These are phyloP conservation scores for Picochlorum sp. DNA, from an alignment of 139 green algal genomes.

Conservation along the genomic window DNA sequence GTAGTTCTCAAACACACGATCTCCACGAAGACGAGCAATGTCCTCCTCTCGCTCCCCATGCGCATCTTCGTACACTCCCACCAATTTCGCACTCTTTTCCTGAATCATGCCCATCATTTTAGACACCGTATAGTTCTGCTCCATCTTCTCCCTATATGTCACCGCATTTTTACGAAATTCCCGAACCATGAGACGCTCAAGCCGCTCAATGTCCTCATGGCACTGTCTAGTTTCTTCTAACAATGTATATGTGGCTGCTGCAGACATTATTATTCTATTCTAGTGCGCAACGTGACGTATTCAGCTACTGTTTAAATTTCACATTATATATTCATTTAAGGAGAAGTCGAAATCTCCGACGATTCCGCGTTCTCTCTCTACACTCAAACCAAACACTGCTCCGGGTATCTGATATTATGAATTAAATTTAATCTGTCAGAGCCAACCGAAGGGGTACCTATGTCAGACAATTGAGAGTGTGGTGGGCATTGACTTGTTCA, in stretches of 20 bases:
- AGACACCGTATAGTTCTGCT: constrained; percentile 74
- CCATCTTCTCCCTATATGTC: constrained; percentile 63
- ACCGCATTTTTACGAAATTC: constrained; percentile 73
- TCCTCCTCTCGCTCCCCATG: constrained; percentile 77
- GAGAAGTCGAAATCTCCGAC: too few relatives aligned
- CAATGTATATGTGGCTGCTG: constrained; percentile 72
- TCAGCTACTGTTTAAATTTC: too few relatives aligned
- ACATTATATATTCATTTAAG: too few relatives aligned
- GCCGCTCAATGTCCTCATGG: constrained; percentile 89
- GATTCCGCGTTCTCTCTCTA: too few relatives aligned
- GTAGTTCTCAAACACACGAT: constrained; percentile 61
- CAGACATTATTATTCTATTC: not conserved
- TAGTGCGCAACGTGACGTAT: too few relatives aligned
- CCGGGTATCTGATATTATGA: too few relatives aligned
- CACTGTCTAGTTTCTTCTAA: constrained; percentile 81
- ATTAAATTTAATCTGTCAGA: too few relatives aligned
- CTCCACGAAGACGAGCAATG: constrained; percentile 67
- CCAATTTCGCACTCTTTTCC: constrained; percentile 59
- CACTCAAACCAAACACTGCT: too few relatives aligned
- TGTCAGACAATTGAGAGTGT: too few relatives aligned
- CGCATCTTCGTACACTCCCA: constrained; percentile 86
- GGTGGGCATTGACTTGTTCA: too few relatives aligned
- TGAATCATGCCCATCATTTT: constrained; percentile 73
- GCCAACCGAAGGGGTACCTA: too few relatives aligned
- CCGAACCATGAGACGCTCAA: constrained; percentile 74